Conservation (phyloP, 2,329 filamentous ascomycete species). For the Pleochaeta shiraiana region DNA sequence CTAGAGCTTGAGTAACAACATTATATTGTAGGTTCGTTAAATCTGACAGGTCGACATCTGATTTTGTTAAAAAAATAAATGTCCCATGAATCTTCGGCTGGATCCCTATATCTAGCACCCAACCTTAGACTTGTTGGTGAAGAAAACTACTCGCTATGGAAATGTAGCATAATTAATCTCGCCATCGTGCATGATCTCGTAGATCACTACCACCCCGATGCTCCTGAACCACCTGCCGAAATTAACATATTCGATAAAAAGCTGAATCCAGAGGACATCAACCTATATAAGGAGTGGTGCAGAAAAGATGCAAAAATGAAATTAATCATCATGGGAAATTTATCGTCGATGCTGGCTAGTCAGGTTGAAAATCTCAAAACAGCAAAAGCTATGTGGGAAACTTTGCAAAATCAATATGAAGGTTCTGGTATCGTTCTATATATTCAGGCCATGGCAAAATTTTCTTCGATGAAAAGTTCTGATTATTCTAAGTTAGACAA, state of each 20-base stretch:
- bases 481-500: background rate
- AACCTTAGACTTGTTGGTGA: no score
- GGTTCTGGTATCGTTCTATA: background rate
- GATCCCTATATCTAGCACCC: no score
- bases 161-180: no score
- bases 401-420: background rate
- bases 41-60: no score
- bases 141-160: no score
- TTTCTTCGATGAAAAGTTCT: background rate
- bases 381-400: background rate
- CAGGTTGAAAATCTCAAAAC: background rate
- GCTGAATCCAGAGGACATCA: background rate
- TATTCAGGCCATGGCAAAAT: background rate
- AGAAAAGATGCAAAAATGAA: background rate
- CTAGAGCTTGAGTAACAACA: no score
- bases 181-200: conserved; percentile 4
- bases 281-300: background rate
- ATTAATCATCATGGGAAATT: background rate
- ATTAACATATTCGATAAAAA: background rate
- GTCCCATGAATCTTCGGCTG: background rate
- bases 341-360: background rate
- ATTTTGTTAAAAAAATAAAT: no score
- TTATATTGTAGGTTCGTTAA: no score
- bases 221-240: background rate
- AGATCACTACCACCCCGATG: background rate